These are phyloP conservation scores for Rhynchosporium agropyri DNA, from an alignment of 2,329 filamentous ascomycete species.

Conservation along the genomic window DNA sequence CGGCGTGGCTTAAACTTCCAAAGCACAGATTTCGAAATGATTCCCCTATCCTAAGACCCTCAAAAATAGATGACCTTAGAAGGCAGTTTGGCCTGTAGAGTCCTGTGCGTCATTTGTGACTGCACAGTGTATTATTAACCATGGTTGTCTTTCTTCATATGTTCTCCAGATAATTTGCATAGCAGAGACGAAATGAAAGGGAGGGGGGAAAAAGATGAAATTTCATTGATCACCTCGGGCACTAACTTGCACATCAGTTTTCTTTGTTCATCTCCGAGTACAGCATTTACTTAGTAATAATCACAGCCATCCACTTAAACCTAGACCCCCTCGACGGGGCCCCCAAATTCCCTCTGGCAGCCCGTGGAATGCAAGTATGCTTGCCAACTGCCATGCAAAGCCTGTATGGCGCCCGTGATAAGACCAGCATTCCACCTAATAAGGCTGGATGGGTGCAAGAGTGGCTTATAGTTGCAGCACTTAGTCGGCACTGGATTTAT, in stretches of 20 bases:
- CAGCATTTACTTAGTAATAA: slow-evolving; percentile 3
- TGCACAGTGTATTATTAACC: background rate
- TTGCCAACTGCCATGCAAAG: slow-evolving; percentile 11
- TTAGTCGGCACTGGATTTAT: slow-evolving; percentile 3
- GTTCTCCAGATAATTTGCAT: background rate
- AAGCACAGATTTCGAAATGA: slow-evolving; percentile 8
- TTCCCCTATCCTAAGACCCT: slow-evolving; percentile 18
- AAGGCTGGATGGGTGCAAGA: slow-evolving; percentile 10
- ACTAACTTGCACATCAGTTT: background rate
- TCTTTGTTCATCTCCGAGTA: slow-evolving; percentile 30
- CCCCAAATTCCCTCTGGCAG: background rate
- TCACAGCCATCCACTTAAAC: slow-evolving; percentile 5
- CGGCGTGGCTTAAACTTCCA: background rate
- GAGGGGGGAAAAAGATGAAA: background rate
- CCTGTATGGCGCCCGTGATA: slow-evolving; percentile 7
- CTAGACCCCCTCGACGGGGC: background rate
- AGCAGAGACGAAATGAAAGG: slow-evolving; percentile 8
- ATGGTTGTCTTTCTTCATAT: background rate
- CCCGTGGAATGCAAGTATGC: background rate
- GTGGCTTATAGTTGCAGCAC: background rate
- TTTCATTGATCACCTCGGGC: background rate
- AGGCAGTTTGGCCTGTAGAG: too few species aligned
- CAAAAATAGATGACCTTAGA: background rate
- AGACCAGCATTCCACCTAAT: slow-evolving; percentile 9
- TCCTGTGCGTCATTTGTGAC: too few species aligned